Conservation (phyloP, 192 early-diverging fungal genomes). For the Pilaira anomala region DNA sequence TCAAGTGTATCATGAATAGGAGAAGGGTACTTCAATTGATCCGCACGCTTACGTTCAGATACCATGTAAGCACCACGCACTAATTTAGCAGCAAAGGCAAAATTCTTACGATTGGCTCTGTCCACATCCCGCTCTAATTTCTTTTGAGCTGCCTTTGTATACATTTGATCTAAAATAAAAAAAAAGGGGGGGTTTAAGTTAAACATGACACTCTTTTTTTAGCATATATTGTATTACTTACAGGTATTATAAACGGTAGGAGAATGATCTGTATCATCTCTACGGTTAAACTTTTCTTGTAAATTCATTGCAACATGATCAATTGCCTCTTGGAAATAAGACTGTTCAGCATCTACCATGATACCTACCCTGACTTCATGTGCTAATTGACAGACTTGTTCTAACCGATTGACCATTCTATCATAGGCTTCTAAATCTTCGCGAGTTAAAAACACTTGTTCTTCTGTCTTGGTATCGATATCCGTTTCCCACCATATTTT, state of each 20-base stretch:
- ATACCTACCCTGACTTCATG: constrained; percentile 60
- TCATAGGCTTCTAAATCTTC: constrained; percentile 73
- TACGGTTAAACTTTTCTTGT: constrained; percentile 66
- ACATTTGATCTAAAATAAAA: constrained; percentile 74
- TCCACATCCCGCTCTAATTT: constrained; percentile 66
- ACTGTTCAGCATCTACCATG: constrained; percentile 92
- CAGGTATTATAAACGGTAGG: constrained; percentile 92
- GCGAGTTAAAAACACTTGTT: constrained; percentile 28
- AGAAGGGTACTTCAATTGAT: constrained; percentile 60
- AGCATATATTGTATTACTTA: no score
- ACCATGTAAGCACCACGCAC: constrained; percentile 54
- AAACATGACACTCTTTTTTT: background rate
- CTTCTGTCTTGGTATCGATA: background rate
- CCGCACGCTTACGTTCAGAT: constrained; percentile 61
- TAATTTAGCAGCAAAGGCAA: constrained; percentile 81
- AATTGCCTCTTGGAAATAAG: constrained; percentile 90
- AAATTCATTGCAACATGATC: constrained; percentile 77
- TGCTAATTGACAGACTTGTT: constrained; percentile 64
- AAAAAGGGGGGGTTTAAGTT: background rate
- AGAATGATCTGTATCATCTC: constrained; percentile 19
- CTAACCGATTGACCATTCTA: constrained; percentile 63
- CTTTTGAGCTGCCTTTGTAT: constrained; percentile 63
- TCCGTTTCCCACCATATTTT: constrained; percentile 19
- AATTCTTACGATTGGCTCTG: constrained; percentile 65
- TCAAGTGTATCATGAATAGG: constrained; percentile 80